A percentile compares a stretch with the other conserved stretches of the same genome.
phyloP scores from a whole-genome alignment of 441 rosid species.

The Cnidoscolus chayamansa region DNA sequence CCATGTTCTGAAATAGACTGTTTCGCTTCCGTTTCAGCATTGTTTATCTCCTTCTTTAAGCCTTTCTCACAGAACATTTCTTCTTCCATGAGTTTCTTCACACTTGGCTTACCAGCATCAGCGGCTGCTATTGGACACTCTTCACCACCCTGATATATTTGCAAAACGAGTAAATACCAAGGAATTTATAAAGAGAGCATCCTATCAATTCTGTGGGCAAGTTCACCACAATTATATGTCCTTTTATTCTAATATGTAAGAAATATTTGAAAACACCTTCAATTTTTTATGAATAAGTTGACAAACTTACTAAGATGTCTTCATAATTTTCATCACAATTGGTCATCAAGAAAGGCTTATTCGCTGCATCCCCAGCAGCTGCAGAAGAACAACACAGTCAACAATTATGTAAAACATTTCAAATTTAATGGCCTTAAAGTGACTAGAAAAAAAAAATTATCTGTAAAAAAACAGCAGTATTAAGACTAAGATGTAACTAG shows the following conservation, averaged over 20 bases:
- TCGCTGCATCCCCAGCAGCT: constrained; percentile 42
- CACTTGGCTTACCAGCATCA: constrained; percentile 54
- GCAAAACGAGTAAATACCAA: constrained; percentile 13
- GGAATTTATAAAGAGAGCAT: constrained; percentile 25
- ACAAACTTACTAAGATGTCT: constrained; percentile 46
- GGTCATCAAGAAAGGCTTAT: constrained; percentile 36
- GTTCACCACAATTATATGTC: background rate
- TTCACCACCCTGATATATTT: constrained; percentile 40
- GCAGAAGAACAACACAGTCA: constrained; percentile 27
- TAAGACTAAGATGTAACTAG: constrained; percentile 1
- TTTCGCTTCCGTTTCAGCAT: constrained; percentile 42
- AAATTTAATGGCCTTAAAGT: background rate
- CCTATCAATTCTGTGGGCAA: background rate
- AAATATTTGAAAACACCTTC: background rate
- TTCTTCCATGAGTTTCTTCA: constrained; percentile 89
- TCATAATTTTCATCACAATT: constrained; percentile 37
- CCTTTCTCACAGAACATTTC: constrained; percentile 64
- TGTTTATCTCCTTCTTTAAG: constrained; percentile 35
- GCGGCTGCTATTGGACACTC: constrained; percentile 20
- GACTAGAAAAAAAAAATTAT: constrained; percentile 17
- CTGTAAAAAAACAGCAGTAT: background rate
- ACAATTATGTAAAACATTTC: constrained; percentile 2
- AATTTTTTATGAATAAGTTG: constrained; percentile 6
- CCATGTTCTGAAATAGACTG: constrained; percentile 43
- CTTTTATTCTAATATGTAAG: background rate